phyloP scores from a whole-genome alignment of 1,139 yeast genomes.

The Blastobotrys ciferrii region DNA sequence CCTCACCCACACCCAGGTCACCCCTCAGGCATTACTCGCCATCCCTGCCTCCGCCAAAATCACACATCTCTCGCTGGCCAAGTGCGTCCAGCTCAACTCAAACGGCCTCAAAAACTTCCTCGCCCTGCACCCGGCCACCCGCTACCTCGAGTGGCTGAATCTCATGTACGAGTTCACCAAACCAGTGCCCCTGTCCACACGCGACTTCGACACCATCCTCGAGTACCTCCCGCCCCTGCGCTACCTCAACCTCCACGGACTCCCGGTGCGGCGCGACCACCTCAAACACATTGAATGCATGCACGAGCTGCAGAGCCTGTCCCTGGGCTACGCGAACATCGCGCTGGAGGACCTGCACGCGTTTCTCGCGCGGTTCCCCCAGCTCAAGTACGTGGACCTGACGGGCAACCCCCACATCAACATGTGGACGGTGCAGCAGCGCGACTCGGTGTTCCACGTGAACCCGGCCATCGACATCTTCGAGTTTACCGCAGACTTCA shows the following conservation, averaged over 20 bases:
- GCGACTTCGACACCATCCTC: constrained; percentile 42
- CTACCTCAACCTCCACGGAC: constrained; percentile 71
- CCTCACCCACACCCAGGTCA: constrained; percentile 76
- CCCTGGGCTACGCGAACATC: constrained; percentile 57
- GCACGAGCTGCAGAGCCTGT: constrained; percentile 55
- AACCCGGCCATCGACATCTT: constrained; percentile 39
- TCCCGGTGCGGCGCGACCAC: constrained; percentile 58
- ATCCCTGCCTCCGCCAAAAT: constrained; percentile 56
- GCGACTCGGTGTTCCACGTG: constrained; percentile 42
- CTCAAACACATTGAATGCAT: constrained; percentile 54
- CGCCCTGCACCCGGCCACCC: constrained; percentile 68
- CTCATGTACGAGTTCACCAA: constrained; percentile 71
- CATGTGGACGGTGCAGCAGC: constrained; percentile 53
- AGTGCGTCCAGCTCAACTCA: constrained; percentile 75
- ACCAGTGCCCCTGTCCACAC: constrained; percentile 53
- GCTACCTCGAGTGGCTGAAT: constrained; percentile 66
- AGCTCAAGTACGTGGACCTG: constrained; percentile 47
- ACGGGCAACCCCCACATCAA: constrained; percentile 49
- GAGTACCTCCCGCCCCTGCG: constrained; percentile 46
- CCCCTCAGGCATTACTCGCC: constrained; percentile 51
- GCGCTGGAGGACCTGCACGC: constrained; percentile 50
- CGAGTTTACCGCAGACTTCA: constrained; percentile 40
- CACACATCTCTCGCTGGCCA: constrained; percentile 75
- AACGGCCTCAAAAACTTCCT: constrained; percentile 70
- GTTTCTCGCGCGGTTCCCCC: constrained; percentile 42